A percentile compares a stretch with the other conserved stretches of the same genome.
phyloP scores from a whole-genome alignment of 306 rosid genomes.

The Vigna radiata region DNA sequence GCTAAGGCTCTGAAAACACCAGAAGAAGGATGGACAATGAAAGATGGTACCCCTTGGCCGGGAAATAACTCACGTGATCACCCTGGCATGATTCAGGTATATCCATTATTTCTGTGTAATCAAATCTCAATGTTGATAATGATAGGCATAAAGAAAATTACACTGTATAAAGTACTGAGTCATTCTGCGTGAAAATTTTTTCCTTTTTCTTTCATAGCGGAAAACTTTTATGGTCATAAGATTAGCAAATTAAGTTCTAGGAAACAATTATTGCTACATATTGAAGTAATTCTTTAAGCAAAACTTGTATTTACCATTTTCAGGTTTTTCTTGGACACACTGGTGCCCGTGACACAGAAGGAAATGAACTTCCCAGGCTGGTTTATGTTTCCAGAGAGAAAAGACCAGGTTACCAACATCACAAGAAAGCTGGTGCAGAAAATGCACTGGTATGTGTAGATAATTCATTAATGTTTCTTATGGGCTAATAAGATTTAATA shows the following conservation, averaged over 20 bases:
- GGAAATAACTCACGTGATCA: slow-evolving; percentile 96
- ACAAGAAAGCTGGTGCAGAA: slow-evolving; percentile 99
- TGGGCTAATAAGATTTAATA: slow-evolving; percentile 33
- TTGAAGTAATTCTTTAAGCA: background rate
- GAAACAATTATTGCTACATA: slow-evolving; percentile 20
- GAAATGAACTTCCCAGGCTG: slow-evolving; percentile 87
- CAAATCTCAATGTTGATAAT: slow-evolving; percentile 14
- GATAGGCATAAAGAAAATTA: slow-evolving; percentile 6
- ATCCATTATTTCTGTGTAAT: slow-evolving; percentile 12
- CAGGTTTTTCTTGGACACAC: slow-evolving; percentile 93
- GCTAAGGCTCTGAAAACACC: slow-evolving; percentile 97
- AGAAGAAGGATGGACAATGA: slow-evolving; percentile 98
- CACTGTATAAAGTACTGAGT: background rate
- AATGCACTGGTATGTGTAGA: slow-evolving; percentile 78
- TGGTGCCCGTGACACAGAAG: slow-evolving; percentile 84
- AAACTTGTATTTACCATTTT: slow-evolving; percentile 9
- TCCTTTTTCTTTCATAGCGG: background rate
- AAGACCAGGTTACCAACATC: slow-evolving; percentile 98
- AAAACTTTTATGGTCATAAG: slow-evolving; percentile 1
- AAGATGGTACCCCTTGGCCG: slow-evolving; percentile 98
- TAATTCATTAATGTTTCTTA: slow-evolving; percentile 22
- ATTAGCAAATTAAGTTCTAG: background rate
- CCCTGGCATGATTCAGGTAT: slow-evolving; percentile 99
- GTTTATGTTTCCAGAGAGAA: slow-evolving; percentile 99
- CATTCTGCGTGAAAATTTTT: background rate